Evolutionary conservation across 768 basidiomycete species (phyloP), one percentile per base, ranked within the genome.

Genomic region (Boletellus emodensis): DNA sequence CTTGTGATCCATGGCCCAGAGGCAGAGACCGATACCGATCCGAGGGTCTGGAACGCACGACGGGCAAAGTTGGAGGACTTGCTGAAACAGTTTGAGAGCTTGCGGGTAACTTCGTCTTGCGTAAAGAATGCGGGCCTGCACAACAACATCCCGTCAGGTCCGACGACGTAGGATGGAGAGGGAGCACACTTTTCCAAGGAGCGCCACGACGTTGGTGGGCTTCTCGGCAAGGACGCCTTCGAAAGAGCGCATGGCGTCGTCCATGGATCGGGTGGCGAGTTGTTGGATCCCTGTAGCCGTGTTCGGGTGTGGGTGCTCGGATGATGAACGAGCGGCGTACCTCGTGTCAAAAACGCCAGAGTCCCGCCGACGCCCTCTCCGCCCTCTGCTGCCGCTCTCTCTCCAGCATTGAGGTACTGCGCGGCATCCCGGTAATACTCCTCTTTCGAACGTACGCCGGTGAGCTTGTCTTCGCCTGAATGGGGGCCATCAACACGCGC

Each of bases 21-120:
- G 74, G 68, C 95, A 97, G 5, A 99, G 72, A 9, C 96, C 96
- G 36, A 98, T 91, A 15, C 96, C 96, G 50, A 98, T 87, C 7
- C 96, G 82, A 32, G 96, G 95, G 67, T 99, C 95, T 0, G 95
- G 96, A 22, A 77, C 72, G 69, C 90, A 93, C 15, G 77, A 70
- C 0, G 95, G 94, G 48, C 82, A 84, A 37, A 88, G 77, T 28
- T 79, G 74, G 11, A 98, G 75, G 9, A 94, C 85, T 42, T 84
- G 82, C 65, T 97, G 95, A 65, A 95, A 97, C 6, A 85, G 62
- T 55, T 86, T 85, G 24, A 99, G 77, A 3, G 96, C 86, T 40
- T 86, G 83, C 22, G 83, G 77, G 60, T 82, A 90, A 57, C 85
- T 81, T 39, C 90, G 78, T 46, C 84, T 77, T 9, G 88, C 82